These are phyloP conservation scores for Peronospora farinosa DNA, from an alignment of 352 stramenopile species.

Conservation along the genomic window DNA sequence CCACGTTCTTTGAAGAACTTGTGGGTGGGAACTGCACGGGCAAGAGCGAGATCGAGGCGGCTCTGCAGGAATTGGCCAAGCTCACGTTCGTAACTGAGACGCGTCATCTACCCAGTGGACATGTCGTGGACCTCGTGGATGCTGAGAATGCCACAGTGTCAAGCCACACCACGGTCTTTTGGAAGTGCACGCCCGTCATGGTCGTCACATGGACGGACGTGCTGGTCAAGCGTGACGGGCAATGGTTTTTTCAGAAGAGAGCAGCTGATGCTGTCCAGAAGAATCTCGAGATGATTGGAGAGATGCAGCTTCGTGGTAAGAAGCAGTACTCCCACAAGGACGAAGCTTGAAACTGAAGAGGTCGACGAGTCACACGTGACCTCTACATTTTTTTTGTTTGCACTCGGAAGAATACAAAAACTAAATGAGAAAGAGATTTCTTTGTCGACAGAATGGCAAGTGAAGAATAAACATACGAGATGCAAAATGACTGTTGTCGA, in stretches of 20 bases:
- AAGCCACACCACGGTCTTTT: constrained; percentile 72
- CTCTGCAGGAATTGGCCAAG: constrained; percentile 56
- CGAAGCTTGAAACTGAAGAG: constrained; percentile 27
- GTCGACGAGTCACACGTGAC: too few species aligned
- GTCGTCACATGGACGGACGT: constrained; percentile 75
- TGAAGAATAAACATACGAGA: background rate
- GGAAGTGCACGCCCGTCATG: constrained; percentile 83
- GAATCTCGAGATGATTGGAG: constrained; percentile 84
- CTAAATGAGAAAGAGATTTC: background rate
- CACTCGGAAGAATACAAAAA: background rate
- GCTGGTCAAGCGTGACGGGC: constrained; percentile 65
- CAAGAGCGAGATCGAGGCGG: constrained; percentile 64
- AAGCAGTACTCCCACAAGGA: constrained; percentile 81
- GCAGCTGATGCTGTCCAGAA: constrained; percentile 77
- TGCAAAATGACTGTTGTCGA: too few species aligned
- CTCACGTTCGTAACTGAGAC: constrained; percentile 81
- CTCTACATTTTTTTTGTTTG: too few species aligned
- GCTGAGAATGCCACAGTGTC: constrained; percentile 45
- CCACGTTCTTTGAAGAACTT: constrained; percentile 70
- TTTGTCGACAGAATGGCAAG: background rate
- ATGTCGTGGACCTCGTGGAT: constrained; percentile 65
- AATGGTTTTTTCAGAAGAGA: constrained; percentile 72
- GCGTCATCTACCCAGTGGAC: constrained; percentile 71
- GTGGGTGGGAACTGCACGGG: constrained; percentile 54
- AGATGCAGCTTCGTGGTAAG: constrained; percentile 85